Percentiles rank a stretch among this genome's conserved stretches.
Conservation (phyloP, 2,329 filamentous ascomycete genomes). For the Alternaria consortialis region DNA sequence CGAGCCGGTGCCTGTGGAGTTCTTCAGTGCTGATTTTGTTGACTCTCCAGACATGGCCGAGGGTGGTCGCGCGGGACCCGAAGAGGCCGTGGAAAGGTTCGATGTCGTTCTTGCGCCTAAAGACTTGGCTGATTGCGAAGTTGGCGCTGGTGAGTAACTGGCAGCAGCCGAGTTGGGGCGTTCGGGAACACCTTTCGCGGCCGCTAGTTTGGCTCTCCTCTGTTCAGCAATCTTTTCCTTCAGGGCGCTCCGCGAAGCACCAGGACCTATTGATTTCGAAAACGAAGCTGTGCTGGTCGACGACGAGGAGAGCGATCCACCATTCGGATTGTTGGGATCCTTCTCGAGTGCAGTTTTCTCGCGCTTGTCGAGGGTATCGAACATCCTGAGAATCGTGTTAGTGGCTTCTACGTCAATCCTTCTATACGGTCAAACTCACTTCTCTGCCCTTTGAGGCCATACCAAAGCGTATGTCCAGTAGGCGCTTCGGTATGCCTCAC, state of each 20-base stretch:
- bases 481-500: slow-evolving; percentile 83
- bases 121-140: slow-evolving; percentile 50
- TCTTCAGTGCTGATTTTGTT: slow-evolving; percentile 46
- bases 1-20: slow-evolving; percentile 50
- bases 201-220: slow-evolving; percentile 66
- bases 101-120: slow-evolving; percentile 40
- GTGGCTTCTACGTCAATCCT: not conserved
- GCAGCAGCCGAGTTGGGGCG: slow-evolving; percentile 68
- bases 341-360: slow-evolving; percentile 83
- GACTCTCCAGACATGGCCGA: slow-evolving; percentile 48
- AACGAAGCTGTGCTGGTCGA: slow-evolving; percentile 58
- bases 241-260: slow-evolving; percentile 66
- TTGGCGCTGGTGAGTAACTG: slow-evolving; percentile 57
- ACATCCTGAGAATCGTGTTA: slow-evolving; percentile 66
- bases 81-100: slow-evolving; percentile 41
- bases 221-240: slow-evolving; percentile 86
- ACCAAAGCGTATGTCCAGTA: slow-evolving; percentile 84
- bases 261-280: slow-evolving; percentile 59
- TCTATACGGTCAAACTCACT: slow-evolving; percentile 59
- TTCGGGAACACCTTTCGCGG: slow-evolving; percentile 56
- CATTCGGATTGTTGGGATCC: slow-evolving; percentile 81
- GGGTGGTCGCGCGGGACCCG: slow-evolving; percentile 44
- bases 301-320: slow-evolving; percentile 56
- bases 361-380: slow-evolving; percentile 79
- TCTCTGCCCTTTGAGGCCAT: slow-evolving; percentile 81